Evolutionary conservation across 306 rosid species (phyloP), one percentile per base, ranked within the genome.

Genomic region (Gleditsia sinensis): DNA sequence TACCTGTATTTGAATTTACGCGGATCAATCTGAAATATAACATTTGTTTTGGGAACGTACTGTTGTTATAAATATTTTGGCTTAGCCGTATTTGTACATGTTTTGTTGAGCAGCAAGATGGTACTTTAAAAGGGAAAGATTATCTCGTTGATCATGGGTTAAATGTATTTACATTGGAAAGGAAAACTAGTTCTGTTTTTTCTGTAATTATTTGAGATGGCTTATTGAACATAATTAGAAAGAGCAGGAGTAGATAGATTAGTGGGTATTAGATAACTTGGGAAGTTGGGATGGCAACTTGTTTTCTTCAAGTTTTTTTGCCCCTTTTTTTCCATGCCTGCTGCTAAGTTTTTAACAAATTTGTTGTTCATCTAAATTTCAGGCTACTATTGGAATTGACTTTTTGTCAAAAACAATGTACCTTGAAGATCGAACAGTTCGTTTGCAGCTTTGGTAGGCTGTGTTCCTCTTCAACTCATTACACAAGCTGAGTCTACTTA

Each of bases 381-480:
- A 94, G 97, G 98, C 98, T 63, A 94, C 98, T 20, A 94, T 94
- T 36, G 98, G 98, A 54, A 94, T 94, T 34, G 97, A 94, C 80
- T 94, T 94, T 87, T 84, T 94, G 83, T 94, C 97, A 8, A 94
- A 94, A 81, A 94, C 98, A 43, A 94, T 94, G 98, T 94, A 91
- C 82, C 96, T 94, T 79, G 97, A 94, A 90, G 98, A 94, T 78
- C 95, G 98, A 80, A 94, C 98, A 27, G 93, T 94, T 81, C 98
- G 97, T 77, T 83, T 94, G 90, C 98, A 94, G 93, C 97, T 94
- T 51, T 94, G 98, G 98, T 94, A 83, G 21, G 90, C 72, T 65
- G 50, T 54, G 9, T 55, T 63, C 72, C 56, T 64, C 14, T 80
- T 78, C 76, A 59, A 58, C 46, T 66, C 72, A 30, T 34, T 24